Conservation (phyloP, 2,329 filamentous ascomycete species). For the Aspergillus vadensis region DNA sequence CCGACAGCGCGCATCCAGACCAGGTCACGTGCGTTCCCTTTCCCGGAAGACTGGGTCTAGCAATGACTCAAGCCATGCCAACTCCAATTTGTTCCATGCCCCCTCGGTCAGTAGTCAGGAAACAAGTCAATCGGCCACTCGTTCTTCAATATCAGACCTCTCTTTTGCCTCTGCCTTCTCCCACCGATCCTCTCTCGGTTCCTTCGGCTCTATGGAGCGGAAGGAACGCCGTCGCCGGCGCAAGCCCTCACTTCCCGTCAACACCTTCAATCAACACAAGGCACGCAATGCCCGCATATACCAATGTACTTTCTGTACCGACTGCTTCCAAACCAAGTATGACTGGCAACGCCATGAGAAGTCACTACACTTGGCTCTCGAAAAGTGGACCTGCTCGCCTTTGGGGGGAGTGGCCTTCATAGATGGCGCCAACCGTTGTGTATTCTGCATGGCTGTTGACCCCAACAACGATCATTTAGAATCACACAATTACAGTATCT, state of each 20-base stretch:
- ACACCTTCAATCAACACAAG: slow-evolving; percentile 45
- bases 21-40: slow-evolving; percentile 37
- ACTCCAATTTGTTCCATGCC: slow-evolving; percentile 54
- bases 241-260: slow-evolving; percentile 47
- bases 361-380: slow-evolving; percentile 57
- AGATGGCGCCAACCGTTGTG: slow-evolving; percentile 57
- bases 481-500: slow-evolving; percentile 60
- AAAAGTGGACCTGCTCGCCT: slow-evolving; percentile 63
- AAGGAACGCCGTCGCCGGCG: slow-evolving; percentile 62
- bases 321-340: slow-evolving; percentile 59
- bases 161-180: slow-evolving; percentile 61
- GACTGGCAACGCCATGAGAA: slow-evolving; percentile 64
- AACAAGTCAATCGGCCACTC: slow-evolving; percentile 55
- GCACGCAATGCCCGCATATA: slow-evolving; percentile 50
- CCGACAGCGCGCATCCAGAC: slow-evolving; percentile 32
- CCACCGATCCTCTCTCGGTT: slow-evolving; percentile 57
- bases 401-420: slow-evolving; percentile 55
- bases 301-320: slow-evolving; percentile 61
- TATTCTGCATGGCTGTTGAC: slow-evolving; percentile 59
- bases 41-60: slow-evolving; percentile 48
- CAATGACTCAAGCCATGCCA: slow-evolving; percentile 56
- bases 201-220: slow-evolving; percentile 59
- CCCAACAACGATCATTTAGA: slow-evolving; percentile 60
- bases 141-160: slow-evolving; percentile 55
- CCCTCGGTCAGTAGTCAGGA: slow-evolving; percentile 58